Evolutionary conservation across 306 rosid species (phyloP).

Genomic region (Pueraria montana): DNA sequence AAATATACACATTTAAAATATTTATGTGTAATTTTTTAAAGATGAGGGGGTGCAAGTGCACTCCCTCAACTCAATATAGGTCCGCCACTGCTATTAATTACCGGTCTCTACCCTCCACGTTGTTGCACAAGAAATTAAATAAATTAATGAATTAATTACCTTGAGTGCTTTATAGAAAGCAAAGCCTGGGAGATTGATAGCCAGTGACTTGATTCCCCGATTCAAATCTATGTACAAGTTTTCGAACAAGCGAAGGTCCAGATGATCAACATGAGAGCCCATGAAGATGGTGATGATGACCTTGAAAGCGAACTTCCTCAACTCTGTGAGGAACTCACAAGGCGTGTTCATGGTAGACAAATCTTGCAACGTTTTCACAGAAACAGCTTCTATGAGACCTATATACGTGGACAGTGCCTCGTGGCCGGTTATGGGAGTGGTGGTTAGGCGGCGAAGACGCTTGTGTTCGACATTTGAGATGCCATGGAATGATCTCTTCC

Average conservation of each 20-base stretch:
- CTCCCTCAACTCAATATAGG: no score
- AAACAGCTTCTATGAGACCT: slow-evolving; percentile 50
- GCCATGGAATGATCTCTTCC: slow-evolving; percentile 59
- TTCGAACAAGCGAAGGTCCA: slow-evolving; percentile 53
- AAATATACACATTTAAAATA: no score
- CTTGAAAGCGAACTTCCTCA: slow-evolving; percentile 70
- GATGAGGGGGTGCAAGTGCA: no score
- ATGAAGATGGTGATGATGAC: slow-evolving; percentile 69
- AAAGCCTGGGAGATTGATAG: slow-evolving; percentile 79
- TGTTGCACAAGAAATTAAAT: no score
- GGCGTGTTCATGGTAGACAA: slow-evolving; percentile 46
- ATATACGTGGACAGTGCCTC: slow-evolving; percentile 63
- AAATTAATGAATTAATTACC: slow-evolving; percentile 57
- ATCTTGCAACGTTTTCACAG: slow-evolving; percentile 50
- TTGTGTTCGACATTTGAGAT: slow-evolving; percentile 63
- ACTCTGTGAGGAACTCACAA: slow-evolving; percentile 62
- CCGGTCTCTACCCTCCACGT: not conserved
- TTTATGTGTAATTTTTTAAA: no score
- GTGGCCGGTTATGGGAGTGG: slow-evolving; percentile 69
- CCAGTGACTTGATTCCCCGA: slow-evolving; percentile 68
- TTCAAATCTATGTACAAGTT: slow-evolving; percentile 57
- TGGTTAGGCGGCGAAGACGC: slow-evolving; percentile 73
- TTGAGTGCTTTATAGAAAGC: slow-evolving; percentile 73
- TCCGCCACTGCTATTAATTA: no score
- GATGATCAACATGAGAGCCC: slow-evolving; percentile 49